Conservation (phyloP, 1,284 basidiomycete genomes). For the Microbotryum intermedium region DNA sequence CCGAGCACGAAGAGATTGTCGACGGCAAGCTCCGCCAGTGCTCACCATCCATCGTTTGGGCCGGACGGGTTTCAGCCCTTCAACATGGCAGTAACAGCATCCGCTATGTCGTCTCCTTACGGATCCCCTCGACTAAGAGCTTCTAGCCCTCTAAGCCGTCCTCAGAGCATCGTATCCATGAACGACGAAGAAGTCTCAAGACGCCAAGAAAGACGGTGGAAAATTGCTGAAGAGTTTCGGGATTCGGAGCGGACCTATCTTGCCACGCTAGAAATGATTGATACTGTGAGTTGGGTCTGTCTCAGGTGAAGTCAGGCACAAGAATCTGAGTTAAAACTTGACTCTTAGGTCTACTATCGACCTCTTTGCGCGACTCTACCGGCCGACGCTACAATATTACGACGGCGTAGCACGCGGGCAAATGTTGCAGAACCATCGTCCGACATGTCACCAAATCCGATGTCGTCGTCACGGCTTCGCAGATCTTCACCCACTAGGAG, state of each 20-base stretch:
- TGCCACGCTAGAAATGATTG: slow-evolving; percentile 67
- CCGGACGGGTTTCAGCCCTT: background rate
- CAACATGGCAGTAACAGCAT: background rate
- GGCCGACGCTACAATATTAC: background rate
- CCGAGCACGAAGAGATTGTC: no score
- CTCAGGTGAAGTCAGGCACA: background rate
- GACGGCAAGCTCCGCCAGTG: background rate
- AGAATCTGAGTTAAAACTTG: background rate
- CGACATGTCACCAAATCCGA: background rate
- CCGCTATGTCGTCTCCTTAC: no score
- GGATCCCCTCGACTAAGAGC: background rate
- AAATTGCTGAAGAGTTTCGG: slow-evolving; percentile 63
- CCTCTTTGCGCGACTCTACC: slow-evolving; percentile 52
- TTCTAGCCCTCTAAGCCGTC: slow-evolving; percentile 5
- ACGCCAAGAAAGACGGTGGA: slow-evolving; percentile 35
- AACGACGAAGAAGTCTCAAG: background rate
- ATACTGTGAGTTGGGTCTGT: slow-evolving; percentile 50
- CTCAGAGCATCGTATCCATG: background rate
- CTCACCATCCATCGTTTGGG: background rate
- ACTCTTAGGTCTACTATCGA: slow-evolving; percentile 58
- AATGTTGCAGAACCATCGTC: background rate
- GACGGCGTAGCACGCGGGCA: slow-evolving; percentile 2
- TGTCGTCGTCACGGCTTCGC: background rate
- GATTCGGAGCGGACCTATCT: slow-evolving; percentile 72
- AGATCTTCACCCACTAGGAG: background rate